Conservation (phyloP, 768 basidiomycete genomes). For the Kwoniella botswanensis region DNA sequence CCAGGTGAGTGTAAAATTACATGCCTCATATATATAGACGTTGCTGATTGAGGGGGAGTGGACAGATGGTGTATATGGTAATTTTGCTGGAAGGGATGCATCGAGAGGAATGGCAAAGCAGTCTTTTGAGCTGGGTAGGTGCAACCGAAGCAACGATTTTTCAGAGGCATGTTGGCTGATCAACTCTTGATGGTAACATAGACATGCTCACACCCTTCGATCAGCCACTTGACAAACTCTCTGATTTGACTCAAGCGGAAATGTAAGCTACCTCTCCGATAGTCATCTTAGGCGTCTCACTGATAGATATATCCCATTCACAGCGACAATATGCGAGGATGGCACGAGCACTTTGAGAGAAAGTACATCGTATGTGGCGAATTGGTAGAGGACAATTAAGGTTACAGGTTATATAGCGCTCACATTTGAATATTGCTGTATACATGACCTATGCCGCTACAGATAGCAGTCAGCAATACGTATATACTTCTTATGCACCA, state of each 20-base stretch:
- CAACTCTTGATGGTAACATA: conserved; percentile 45
- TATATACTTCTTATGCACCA: not conserved
- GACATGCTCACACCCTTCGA: conserved; percentile 92
- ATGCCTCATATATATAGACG: not conserved
- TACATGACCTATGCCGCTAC: not conserved
- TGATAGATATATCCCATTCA: not conserved
- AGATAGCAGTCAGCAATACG: not conserved
- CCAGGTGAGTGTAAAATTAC: conserved; percentile 68
- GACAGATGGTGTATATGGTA: conserved; percentile 91
- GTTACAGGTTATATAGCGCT: not conserved
- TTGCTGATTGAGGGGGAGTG: not conserved
- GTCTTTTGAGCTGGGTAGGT: conserved; percentile 85
- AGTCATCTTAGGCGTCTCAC: not conserved
- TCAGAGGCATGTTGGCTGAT: conserved; percentile 7
- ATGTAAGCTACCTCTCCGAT: conserved; percentile 65
- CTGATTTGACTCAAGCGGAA: conserved; percentile 77
- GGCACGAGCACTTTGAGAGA: conserved; percentile 91
- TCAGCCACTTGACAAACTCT: conserved; percentile 80
- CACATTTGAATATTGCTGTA: not conserved
- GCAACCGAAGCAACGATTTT: not conserved
- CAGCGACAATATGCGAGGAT: conserved; percentile 93
- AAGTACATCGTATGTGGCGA: conserved; percentile 91
- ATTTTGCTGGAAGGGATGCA: conserved; percentile 96
- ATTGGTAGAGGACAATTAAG: conserved; percentile 66
- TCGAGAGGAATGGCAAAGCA: conserved; percentile 98